Percentiles rank a stretch among this genome's conserved stretches.
Evolutionary conservation across 192 early-diverging fungal genomes (phyloP).

Genomic region (Entophlyctis luteolus): DNA sequence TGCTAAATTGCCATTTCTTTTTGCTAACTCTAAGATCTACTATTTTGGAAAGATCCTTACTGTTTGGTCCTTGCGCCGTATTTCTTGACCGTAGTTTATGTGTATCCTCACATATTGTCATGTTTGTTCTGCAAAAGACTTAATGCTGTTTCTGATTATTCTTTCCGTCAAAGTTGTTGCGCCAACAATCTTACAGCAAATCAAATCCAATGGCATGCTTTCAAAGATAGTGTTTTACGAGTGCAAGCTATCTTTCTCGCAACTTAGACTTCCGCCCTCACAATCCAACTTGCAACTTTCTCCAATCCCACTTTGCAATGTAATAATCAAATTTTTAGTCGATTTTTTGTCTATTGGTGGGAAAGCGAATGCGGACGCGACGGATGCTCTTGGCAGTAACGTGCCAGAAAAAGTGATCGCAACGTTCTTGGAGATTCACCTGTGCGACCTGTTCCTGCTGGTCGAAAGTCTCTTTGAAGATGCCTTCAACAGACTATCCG

Average conservation of each 20-base stretch:
- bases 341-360: background rate
- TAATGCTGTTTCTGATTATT: no score
- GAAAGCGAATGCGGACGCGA: no score
- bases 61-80: background rate
- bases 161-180: no score
- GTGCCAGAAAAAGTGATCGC: no score
- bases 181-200: no score
- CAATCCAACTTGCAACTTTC: background rate
- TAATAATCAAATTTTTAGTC: background rate
- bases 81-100: background rate
- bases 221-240: background rate
- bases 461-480: no score
- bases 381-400: no score
- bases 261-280: background rate
- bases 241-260: background rate
- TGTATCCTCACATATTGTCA: background rate
- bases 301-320: background rate
- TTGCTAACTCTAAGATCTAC: background rate
- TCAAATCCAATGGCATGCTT: background rate
- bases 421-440: no score
- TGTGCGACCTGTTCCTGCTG: no score
- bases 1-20: background rate
- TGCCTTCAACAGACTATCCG: no score
- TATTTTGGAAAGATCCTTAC: background rate
- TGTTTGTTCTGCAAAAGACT: no score